phyloP scores from a whole-genome alignment of 2,329 filamentous ascomycete species.

The Xylariaceae sp. region DNA sequence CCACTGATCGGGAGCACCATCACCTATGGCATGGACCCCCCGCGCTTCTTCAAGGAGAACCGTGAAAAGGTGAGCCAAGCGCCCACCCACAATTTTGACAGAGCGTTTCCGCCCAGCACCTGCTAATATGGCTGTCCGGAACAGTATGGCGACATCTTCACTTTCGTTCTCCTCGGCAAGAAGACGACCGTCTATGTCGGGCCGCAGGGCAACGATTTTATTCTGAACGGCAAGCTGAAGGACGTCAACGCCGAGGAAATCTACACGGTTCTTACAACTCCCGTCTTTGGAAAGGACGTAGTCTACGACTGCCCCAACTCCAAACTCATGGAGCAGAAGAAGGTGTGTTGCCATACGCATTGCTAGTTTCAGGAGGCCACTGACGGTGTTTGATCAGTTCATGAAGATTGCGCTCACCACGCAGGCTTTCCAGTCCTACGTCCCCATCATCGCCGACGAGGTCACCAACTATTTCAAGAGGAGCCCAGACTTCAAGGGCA shows the following conservation, averaged over 20 bases:
- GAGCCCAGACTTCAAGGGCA: slow-evolving; percentile 63
- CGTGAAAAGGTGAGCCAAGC: slow-evolving; percentile 64
- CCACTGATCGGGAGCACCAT: slow-evolving; percentile 87
- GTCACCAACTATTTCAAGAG: slow-evolving; percentile 70
- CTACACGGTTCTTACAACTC: slow-evolving; percentile 72
- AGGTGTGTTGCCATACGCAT: slow-evolving; percentile 50
- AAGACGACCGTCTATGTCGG: slow-evolving; percentile 86
- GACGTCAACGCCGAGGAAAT: slow-evolving; percentile 90
- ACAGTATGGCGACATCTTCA: slow-evolving; percentile 88
- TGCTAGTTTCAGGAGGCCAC: neutral
- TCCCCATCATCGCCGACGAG: slow-evolving; percentile 74
- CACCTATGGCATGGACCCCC: slow-evolving; percentile 92
- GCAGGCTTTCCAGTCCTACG: slow-evolving; percentile 71
- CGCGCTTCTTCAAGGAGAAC: slow-evolving; percentile 76
- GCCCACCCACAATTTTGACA: neutral
- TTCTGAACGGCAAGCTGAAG: slow-evolving; percentile 85
- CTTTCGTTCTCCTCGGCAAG: slow-evolving; percentile 82
- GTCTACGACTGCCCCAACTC: slow-evolving; percentile 89
- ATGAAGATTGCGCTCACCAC: slow-evolving; percentile 79
- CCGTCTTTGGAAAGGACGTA: slow-evolving; percentile 78
- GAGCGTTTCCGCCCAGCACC: neutral
- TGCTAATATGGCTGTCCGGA: slow-evolving; percentile 10
- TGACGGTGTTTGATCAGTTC: slow-evolving; percentile 48
- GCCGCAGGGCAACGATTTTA: slow-evolving; percentile 82
- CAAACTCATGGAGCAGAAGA: slow-evolving; percentile 96